phyloP scores from a whole-genome alignment of 2,329 filamentous ascomycete genomes.

The Aspergillaceae sp. region DNA sequence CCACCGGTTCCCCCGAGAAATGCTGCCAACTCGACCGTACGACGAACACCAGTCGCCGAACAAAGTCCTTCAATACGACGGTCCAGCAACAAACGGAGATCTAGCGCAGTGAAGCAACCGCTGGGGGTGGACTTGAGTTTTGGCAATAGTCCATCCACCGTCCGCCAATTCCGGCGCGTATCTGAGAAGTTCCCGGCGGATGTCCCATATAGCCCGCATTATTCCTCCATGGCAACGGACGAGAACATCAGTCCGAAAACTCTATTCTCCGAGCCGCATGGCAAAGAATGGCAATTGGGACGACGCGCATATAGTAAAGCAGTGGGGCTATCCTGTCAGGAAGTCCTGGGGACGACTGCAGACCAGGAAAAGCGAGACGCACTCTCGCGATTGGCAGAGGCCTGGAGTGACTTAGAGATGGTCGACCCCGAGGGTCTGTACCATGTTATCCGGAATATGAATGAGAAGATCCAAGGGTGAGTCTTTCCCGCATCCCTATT shows the following conservation, averaged over 20 bases:
- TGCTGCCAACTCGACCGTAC: conserved; percentile 52
- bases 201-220: conserved; percentile 13
- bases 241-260: conserved; percentile 34
- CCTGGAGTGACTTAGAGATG: conserved; percentile 74
- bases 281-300: conserved; percentile 77
- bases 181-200: conserved; percentile 53
- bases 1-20: conserved; percentile 43
- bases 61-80: conserved; percentile 35
- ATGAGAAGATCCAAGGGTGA: conserved; percentile 57
- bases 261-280: conserved; percentile 30
- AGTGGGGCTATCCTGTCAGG: conserved; percentile 73
- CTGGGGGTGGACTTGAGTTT: conserved; percentile 86
- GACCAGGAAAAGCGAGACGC: conserved; percentile 69
- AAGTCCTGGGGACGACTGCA: conserved; percentile 72
- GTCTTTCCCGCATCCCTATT: conserved; percentile 7
- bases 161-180: conserved; percentile 82
- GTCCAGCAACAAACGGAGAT: conserved; percentile 33
- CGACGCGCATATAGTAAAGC: conserved; percentile 72
- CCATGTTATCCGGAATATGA: conserved; percentile 68
- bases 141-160: conserved; percentile 85
- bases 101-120: conserved; percentile 59
- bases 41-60: conserved; percentile 39
- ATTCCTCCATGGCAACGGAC: conserved; percentile 23
- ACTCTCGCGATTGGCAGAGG: conserved; percentile 72
- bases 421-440: conserved; percentile 87